Base-by-base conservation (phyloP, 228 moss, liverwort and hornwort species). In the Sphagnum magellanicum region DNA sequence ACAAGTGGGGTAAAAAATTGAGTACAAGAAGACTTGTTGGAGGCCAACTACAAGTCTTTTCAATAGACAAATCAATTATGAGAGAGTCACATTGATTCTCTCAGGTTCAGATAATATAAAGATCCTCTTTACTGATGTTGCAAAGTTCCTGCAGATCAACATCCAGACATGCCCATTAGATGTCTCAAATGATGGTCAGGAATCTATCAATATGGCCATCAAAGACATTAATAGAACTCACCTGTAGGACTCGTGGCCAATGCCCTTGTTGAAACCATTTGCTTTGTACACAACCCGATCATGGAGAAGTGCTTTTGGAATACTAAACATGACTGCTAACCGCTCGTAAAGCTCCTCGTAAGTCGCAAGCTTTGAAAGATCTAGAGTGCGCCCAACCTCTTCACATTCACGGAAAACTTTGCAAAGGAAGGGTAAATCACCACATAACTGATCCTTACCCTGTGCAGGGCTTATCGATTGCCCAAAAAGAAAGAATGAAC, bases 401-500 rank as follows among this genome's bases (percentile, higher is more conserved):
- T 93, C 98, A 16, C 85, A 84, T 64, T 98, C 94, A 51, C 81
- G 86, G 64, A 98, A 98, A 67, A 98, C 98, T 81, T 98, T 98
- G 81, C 98, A 98, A 75, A 91, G 93, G 62, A 82, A 86, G 12
- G 77, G 74, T 32, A 32, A 32, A 52, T 81, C 80, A 4, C 75
- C 72, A 75, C 70, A 75, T 7, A 78, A 76, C 1, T 80, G 80
- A 59, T 67, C 69, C 5, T 85, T 76, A 49, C 73, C 78, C 59
- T 82, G 79, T 17, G 74, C 78, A 7, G 90, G 87, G 79, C 94
- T 88, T 63, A 98, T 98, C 64, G 94, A 84, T 74, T 94, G 90
- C 10, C 98, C 98, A 59, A 98, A 98, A 6, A 98, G 87, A 11
- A 98, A 85, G 62, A 98, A 92, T 0, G 93, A 79, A 0, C 85